Percentiles rank a stretch among this genome's conserved stretches.
Conservation (phyloP, 1,139 yeast genomes). For the Eremothecium cymbalariae region DNA sequence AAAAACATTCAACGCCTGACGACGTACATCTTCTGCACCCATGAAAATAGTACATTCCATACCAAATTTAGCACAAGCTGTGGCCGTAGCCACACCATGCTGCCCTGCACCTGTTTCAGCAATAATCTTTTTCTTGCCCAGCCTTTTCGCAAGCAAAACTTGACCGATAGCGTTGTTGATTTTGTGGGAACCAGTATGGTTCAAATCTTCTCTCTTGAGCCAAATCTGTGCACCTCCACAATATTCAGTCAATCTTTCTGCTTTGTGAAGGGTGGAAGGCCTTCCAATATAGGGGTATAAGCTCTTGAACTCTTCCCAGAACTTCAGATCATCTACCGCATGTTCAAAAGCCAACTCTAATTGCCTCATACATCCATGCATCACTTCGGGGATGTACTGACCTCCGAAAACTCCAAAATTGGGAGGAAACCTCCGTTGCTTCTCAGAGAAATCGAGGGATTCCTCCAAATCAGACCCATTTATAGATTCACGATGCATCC, state of each 20-base stretch:
- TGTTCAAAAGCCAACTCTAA: slow-evolving; percentile 79
- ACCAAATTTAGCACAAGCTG: slow-evolving; percentile 98
- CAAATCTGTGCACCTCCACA: slow-evolving; percentile 97
- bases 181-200: slow-evolving; percentile 97
- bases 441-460: slow-evolving; percentile 39
- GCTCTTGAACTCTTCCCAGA: slow-evolving; percentile 87
- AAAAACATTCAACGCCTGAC: slow-evolving; percentile 96
- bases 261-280: slow-evolving; percentile 86
- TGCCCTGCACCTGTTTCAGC: slow-evolving; percentile 99
- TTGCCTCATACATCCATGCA: slow-evolving; percentile 84
- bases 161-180: slow-evolving; percentile 96
- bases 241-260: slow-evolving; percentile 79
- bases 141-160: slow-evolving; percentile 79
- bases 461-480: slow-evolving; percentile 7
- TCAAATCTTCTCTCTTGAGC: slow-evolving; percentile 96
- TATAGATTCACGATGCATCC: slow-evolving; percentile 24
- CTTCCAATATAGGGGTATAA: slow-evolving; percentile 90
- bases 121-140: slow-evolving; percentile 83
- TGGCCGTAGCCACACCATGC: slow-evolving; percentile 99
- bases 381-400: slow-evolving; percentile 94
- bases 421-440: slow-evolving; percentile 53
- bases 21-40: slow-evolving; percentile 99
- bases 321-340: slow-evolving; percentile 78
- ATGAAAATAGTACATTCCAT: slow-evolving; percentile 90
- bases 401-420: slow-evolving; percentile 96